Evolutionary conservation across 192 early-diverging fungal genomes (phyloP), one percentile per base, ranked within the genome.

Genomic region (Kickxella alabastrina): DNA sequence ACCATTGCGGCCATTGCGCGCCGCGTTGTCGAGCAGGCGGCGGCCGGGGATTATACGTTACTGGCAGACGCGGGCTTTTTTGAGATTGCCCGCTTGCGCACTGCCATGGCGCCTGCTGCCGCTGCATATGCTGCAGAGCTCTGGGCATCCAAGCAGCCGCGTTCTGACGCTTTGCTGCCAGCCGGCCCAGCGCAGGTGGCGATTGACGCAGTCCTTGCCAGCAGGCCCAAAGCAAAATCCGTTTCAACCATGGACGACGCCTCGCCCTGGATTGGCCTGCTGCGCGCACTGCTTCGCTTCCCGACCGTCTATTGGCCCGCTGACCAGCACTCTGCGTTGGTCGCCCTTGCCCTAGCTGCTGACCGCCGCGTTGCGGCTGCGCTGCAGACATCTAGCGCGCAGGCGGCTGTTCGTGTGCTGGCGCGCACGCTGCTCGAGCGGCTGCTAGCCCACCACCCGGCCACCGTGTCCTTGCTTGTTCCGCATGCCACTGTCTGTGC

Each of bases 251-350:
- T n/a, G n/a, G n/a, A n/a, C n/a, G n/a, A n/a, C n/a, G n/a, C n/a
- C n/a, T n/a, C 25, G 13, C 22, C 26, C 3, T 73, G 69, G 69
- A 37, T 50, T 17, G 48, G 37, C 37, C 69, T 73, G 14, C 2
- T 62, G 8, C 53, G 50, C 15, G 47, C 52, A 10, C 31, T 64
- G 21, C 42, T 73, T 12, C 59, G 49, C 13, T 53, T 65, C 25
- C 69, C 69, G 10, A 23, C 14, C 7, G 58, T 41, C 1, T 73
- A 73, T 57, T 73, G 69, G 69, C 31, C 40, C n/a, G 31, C 43
- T 3, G 57, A 63, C 13, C 43, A 57, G 1, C 46, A 38, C 3
- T 47, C 25, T 4, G 26, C 49, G 4, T 23, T 72, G 31, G 48
- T 73, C 39, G 69, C 63, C 6, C 24, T 72, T 8, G 57, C 50